phyloP scores from a whole-genome alignment of 495 filamentous ascomycete species.

The Cudoniella acicularis region DNA sequence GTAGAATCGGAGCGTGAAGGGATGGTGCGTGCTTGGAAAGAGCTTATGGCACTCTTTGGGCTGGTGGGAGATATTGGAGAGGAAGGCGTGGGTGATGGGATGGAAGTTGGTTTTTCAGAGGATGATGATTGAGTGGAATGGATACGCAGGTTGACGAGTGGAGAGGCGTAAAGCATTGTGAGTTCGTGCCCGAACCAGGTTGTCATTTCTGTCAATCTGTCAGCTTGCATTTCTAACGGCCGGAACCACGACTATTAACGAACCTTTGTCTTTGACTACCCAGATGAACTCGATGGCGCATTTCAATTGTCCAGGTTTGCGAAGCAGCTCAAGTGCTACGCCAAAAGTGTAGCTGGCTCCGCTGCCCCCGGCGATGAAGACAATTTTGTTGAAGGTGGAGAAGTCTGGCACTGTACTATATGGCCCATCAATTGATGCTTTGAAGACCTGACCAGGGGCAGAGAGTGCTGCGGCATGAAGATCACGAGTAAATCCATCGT shows the following conservation, averaged over 20 bases:
- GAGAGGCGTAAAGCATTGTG: slow-evolving; percentile 38
- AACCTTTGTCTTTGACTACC: slow-evolving; percentile 46
- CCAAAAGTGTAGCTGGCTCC: slow-evolving; percentile 55
- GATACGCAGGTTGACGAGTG: slow-evolving; percentile 42
- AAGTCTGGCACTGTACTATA: slow-evolving; percentile 56
- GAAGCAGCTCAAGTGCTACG: slow-evolving; percentile 45
- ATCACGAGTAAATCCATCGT: slow-evolving; percentile 55
- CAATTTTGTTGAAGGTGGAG: slow-evolving; percentile 49
- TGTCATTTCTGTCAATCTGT: slow-evolving; percentile 33
- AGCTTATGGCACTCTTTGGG: neutral
- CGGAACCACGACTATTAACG: slow-evolving; percentile 11
- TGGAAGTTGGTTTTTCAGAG: neutral
- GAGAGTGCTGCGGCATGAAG: slow-evolving; percentile 44
- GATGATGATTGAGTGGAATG: slow-evolving; percentile 34
- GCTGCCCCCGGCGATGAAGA: slow-evolving; percentile 56
- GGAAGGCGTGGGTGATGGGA: neutral
- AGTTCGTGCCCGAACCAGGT: slow-evolving; percentile 51
- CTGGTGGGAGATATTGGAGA: neutral
- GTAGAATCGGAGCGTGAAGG: slow-evolving; percentile 22
- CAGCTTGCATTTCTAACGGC: slow-evolving; percentile 9
- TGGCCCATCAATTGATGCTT: slow-evolving; percentile 51
- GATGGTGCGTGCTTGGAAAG: slow-evolving; percentile 16
- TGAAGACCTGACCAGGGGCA: slow-evolving; percentile 41
- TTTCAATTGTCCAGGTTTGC: slow-evolving; percentile 36
- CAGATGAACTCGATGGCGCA: slow-evolving; percentile 49